Base-by-base conservation (phyloP, 768 basidiomycete species). In the Mycena kentingensis region DNA sequence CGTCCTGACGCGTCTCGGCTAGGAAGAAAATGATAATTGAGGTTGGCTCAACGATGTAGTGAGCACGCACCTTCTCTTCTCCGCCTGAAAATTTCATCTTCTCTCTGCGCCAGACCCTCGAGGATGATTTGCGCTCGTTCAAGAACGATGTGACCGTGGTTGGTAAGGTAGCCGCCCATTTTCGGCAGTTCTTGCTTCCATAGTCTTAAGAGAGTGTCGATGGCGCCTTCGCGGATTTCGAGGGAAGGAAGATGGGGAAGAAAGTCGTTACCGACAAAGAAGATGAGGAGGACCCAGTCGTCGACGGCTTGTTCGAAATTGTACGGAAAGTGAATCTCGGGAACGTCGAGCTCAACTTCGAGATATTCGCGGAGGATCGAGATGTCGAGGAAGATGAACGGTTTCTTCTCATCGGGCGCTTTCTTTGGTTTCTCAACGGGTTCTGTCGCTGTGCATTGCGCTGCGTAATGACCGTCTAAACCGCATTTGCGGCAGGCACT, bases 181-280 rank as follows among this genome's bases (percentile, higher is more conserved):
- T 88, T 81, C 29, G 91, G 86, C 32, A 99, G 76, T 68, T 94
- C 93, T 71, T 78, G 78, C 72, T 90, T 93, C 97, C 97, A 99
- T 44, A 99, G 98, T 71, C 82, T 88, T 67, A 99, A 74, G 55
- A 99, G 76, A 51, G 90, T 97, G 77, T 98, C 97, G 76, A 99
- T 98, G 26, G 96, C 97, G 57, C 97, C 97, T 77, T 99, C 96
- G 64, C 97, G 84, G 68, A 99, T 99, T 78, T 99, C 97, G 79
- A 99, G 83, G 53, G 90, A 93, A 22, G 97, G 97, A 52, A 99
- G 80, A 75, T 99, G 97, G 19, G 97, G 97, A 63, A 99, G 80
- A 81, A 99, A 95, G 77, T 98, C 93, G 76, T 99, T 99, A 62
- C 97, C 97, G 69, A 99, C 97, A 73, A 99, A 98, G 85, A 99